These are phyloP conservation scores for Fistulifera solaris DNA, from an alignment of 108 stramenopile species.

Conservation along the genomic window DNA sequence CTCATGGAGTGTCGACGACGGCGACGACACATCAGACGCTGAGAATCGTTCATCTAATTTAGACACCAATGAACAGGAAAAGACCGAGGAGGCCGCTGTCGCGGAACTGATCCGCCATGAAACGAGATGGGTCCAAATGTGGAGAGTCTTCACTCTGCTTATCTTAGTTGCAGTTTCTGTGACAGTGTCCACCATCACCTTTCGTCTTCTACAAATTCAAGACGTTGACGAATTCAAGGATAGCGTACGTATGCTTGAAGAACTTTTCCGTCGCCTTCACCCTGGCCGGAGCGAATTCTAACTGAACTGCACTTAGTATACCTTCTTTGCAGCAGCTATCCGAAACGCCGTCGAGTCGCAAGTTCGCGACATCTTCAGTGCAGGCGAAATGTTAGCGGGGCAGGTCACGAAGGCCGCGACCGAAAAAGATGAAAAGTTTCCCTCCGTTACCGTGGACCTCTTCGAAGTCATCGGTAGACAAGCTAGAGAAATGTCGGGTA, in stretches of 20 bases:
- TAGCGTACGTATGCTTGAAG: neutral
- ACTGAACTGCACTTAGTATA: slow-evolving; percentile 1
- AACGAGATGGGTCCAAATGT: neutral
- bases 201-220: neutral
- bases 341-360: slow-evolving; percentile 2
- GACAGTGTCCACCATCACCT: neutral
- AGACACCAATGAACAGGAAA: too few relatives aligned
- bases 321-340: neutral
- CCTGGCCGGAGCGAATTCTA: neutral
- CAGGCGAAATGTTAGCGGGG: neutral
- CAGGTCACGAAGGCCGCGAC: neutral
- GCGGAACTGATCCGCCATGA: neutral
- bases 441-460: slow-evolving; percentile 10
- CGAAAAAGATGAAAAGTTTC: slow-evolving; percentile 8
- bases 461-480: slow-evolving; percentile 8
- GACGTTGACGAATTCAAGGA: neutral
- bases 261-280: too few relatives aligned
- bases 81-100: neutral
- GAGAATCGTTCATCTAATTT: too few relatives aligned
- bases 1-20: too few relatives aligned
- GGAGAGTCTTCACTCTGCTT: slow-evolving; percentile 2
- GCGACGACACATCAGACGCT: too few relatives aligned
- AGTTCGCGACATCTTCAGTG: neutral
- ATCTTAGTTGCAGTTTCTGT: neutral
- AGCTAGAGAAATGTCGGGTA: slow-evolving; percentile 2